These are phyloP conservation scores for Candida coleopterorum DNA, from an alignment of 805 yeast species.

Conservation along the genomic window DNA sequence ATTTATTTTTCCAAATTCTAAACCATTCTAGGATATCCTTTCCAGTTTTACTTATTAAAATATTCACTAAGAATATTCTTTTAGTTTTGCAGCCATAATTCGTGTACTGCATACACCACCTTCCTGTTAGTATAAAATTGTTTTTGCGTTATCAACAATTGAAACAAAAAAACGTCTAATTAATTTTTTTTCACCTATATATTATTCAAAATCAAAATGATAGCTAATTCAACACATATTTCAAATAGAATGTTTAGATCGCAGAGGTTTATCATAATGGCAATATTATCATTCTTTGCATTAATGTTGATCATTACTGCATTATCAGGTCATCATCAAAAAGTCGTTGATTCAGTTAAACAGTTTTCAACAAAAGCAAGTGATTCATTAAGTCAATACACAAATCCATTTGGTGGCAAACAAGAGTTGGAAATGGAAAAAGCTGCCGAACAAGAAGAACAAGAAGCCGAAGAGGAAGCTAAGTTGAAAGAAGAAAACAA, in stretches of 20 bases:
- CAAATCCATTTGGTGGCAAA: neutral
- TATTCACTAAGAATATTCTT: neutral
- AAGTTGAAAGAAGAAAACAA: slow-evolving; percentile 1
- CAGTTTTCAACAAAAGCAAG: slow-evolving; percentile 3
- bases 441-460: slow-evolving; percentile 8
- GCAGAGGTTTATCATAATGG: slow-evolving; percentile 23
- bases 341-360: slow-evolving; percentile 2
- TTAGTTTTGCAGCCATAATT: no score
- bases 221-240: slow-evolving; percentile 24
- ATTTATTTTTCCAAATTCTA: no score
- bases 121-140: no score
- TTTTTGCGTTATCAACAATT: no score
- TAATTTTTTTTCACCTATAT: no score
- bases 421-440: slow-evolving; percentile 6
- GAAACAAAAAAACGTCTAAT: no score
- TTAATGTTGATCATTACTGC: slow-evolving; percentile 24
- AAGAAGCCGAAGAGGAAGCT: slow-evolving; percentile 3
- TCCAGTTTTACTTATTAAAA: no score
- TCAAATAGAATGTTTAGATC: slow-evolving; percentile 28
- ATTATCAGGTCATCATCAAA: slow-evolving; percentile 23
- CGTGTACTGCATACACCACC: no score
- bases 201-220: no score
- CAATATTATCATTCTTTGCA: slow-evolving; percentile 19
- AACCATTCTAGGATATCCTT: no score
- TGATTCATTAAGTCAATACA: slow-evolving; percentile 3